A percentile compares a stretch with the other conserved stretches of the same genome.
Conservation (phyloP, 257 asterid genomes). For the Solanum piurae region DNA sequence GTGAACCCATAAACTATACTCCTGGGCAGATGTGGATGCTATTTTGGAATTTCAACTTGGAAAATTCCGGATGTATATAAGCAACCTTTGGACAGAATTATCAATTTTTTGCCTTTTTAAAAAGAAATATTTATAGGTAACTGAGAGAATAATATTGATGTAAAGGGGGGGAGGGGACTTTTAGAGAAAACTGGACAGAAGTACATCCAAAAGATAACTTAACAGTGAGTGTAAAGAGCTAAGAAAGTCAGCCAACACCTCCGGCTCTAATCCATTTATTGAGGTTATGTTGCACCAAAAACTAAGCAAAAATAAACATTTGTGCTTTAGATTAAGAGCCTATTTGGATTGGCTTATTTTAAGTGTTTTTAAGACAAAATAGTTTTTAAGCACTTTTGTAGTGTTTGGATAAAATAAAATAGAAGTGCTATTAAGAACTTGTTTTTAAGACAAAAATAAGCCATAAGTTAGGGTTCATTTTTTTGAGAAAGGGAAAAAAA, state of each 20-base stretch:
- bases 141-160: neutral
- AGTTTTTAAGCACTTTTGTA: neutral
- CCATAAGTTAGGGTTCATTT: neutral
- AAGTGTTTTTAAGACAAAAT: too few relatives aligned
- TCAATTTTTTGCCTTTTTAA: neutral
- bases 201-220: neutral
- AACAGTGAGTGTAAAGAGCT: neutral
- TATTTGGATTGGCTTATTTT: neutral
- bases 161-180: too few relatives aligned
- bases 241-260: neutral
- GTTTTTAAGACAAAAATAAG: neutral
- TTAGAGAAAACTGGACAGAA: neutral
- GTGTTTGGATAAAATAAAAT: neutral
- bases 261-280: neutral
- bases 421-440: neutral
- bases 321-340: neutral
- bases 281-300: neutral
- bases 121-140: neutral
- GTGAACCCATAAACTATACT: neutral
- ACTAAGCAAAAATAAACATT: neutral
- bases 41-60: neutral
- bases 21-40: neutral
- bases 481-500: too few relatives aligned
- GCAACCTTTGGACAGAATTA: neutral
- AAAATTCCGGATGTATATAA: neutral